Evolutionary conservation across 352 stramenopile species (phyloP).

Genomic region (Globisporangium takayamanum): DNA sequence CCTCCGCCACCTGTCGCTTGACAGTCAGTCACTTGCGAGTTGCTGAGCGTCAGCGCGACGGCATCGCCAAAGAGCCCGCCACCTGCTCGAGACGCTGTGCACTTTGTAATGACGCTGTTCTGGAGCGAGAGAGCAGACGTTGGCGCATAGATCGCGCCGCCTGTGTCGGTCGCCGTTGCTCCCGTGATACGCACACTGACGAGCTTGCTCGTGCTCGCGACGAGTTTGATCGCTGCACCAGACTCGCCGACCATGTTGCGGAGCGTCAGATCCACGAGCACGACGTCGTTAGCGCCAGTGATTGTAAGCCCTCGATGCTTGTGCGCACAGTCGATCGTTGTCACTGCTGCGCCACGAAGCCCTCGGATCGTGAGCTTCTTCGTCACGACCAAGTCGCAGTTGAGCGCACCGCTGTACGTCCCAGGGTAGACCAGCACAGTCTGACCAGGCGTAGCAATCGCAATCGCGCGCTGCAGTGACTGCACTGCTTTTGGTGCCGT

Average conservation of each 20-base stretch:
- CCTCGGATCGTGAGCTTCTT: slow-evolving; percentile 31
- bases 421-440: slow-evolving; percentile 52
- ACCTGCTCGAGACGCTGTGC: slow-evolving; percentile 17
- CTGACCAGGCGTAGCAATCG: slow-evolving; percentile 22
- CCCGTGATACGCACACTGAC: slow-evolving; percentile 12
- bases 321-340: slow-evolving; percentile 31
- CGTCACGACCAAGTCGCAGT: slow-evolving; percentile 33
- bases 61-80: slow-evolving; percentile 28
- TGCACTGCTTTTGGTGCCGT: slow-evolving; percentile 48
- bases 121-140: slow-evolving; percentile 21
- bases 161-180: slow-evolving; percentile 11
- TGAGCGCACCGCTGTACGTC: slow-evolving; percentile 22
- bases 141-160: slow-evolving; percentile 27
- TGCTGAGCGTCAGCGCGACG: slow-evolving; percentile 12
- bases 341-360: slow-evolving; percentile 24
- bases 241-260: slow-evolving; percentile 9
- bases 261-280: slow-evolving; percentile 25
- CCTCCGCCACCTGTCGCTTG: slow-evolving; percentile 21
- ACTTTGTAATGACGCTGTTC: slow-evolving; percentile 13
- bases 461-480: slow-evolving; percentile 34
- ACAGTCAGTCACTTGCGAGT: slow-evolving; percentile 13
- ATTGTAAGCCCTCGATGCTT: slow-evolving; percentile 24
- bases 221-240: slow-evolving; percentile 26
- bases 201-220: slow-evolving; percentile 12
- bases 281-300: slow-evolving; percentile 1